Evolutionary conservation across 1,139 yeast genomes (phyloP).

Genomic region (Taphrina sp.): DNA sequence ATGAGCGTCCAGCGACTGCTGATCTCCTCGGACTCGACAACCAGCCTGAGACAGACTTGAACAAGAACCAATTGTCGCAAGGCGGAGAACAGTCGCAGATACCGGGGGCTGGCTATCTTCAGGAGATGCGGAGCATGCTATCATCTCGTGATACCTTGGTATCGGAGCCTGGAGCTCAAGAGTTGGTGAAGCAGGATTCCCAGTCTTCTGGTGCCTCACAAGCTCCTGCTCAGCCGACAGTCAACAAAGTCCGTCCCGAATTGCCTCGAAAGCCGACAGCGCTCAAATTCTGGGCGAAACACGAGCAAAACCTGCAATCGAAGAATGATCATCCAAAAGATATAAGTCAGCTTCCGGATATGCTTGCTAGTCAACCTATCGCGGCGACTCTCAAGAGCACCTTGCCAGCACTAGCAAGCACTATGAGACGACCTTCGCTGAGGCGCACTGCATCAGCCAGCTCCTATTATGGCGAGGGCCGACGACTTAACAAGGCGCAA

Average conservation of each 20-base stretch:
- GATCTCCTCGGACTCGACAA: conserved; percentile 7
- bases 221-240: neutral
- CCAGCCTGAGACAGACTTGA: neutral
- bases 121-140: neutral
- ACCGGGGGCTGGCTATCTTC: neutral
- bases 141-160: neutral
- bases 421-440: neutral
- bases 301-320: neutral
- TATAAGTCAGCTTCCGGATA: neutral
- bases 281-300: conserved; percentile 10
- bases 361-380: neutral
- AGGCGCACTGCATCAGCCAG: conserved; percentile 7
- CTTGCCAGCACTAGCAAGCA: neutral
- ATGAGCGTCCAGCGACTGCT: neutral
- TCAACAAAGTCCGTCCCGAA: neutral
- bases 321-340: neutral
- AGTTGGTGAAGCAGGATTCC: neutral
- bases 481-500: conserved; percentile 8
- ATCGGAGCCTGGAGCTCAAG: neutral
- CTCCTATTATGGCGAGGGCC: conserved; percentile 16
- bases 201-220: neutral
- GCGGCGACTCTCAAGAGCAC: neutral
- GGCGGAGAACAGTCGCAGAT: neutral
- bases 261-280: conserved; percentile 27
- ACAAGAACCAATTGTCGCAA: neutral